phyloP scores from a whole-genome alignment of 2,329 filamentous ascomycete species.

The Colletotrichum zoysiae region DNA sequence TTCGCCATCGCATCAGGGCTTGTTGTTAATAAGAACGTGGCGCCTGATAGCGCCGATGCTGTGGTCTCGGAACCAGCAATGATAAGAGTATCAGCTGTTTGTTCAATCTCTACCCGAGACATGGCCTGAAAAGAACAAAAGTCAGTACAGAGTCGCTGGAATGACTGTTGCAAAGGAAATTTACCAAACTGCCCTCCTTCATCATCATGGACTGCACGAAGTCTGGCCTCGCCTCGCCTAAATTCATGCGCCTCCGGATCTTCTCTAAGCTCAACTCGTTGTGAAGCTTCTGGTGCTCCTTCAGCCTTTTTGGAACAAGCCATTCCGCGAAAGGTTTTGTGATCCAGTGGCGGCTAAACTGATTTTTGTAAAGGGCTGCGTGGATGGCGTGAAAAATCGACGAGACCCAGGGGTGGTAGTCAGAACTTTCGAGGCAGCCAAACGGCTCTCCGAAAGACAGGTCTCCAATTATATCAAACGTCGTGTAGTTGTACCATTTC shows the following conservation, averaged over 20 bases:
- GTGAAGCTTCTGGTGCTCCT: constrained; percentile 23
- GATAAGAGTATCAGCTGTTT: constrained; percentile 44
- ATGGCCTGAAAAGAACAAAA: constrained; percentile 12
- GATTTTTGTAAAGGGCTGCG: constrained; percentile 14
- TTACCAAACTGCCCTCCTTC: constrained; percentile 39
- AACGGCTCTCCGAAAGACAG: constrained; percentile 49
- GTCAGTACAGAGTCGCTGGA: not conserved
- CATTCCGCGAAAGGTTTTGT: constrained; percentile 17
- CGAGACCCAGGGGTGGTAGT: constrained; percentile 48
- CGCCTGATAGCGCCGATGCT: constrained; percentile 56
- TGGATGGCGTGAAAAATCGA: constrained; percentile 44
- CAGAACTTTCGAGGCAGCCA: constrained; percentile 45
- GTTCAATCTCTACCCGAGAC: constrained; percentile 27
- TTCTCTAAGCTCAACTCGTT: constrained; percentile 16
- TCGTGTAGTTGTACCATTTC: constrained; percentile 44
- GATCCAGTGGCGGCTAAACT: constrained; percentile 15
- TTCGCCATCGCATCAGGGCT: constrained; percentile 50
- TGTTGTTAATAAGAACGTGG: constrained; percentile 54
- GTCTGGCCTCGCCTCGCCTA: constrained; percentile 40
- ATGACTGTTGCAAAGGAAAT: not conserved
- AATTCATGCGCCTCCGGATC: constrained; percentile 36
- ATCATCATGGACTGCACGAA: constrained; percentile 43
- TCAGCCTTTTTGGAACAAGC: constrained; percentile 22
- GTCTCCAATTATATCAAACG: constrained; percentile 50
- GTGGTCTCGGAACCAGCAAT: constrained; percentile 61